Evolutionary conservation across 2,329 filamentous ascomycete species (phyloP), one percentile per base, ranked within the genome.

Genomic region (Kalmusia sp.): DNA sequence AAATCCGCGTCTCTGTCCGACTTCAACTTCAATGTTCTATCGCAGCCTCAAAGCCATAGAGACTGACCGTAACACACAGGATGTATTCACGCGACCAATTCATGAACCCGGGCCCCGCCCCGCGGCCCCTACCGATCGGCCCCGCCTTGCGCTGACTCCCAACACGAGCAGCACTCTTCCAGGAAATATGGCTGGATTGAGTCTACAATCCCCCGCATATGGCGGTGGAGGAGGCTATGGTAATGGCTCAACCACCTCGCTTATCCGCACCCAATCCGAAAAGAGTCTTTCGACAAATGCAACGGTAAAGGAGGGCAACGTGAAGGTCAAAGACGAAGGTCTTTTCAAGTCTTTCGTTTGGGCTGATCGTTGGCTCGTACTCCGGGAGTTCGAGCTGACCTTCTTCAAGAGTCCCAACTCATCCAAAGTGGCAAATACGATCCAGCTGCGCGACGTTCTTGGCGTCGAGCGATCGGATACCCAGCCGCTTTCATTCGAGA

Each of bases 101-200:
- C 80, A 96, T 98, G 90, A 98, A 98, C 76, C 92, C 95, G 58
- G 92, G 95, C 61, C 93, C 95, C 65, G 93, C 95, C 63, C 95
- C 95, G 62, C 89, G 90, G 68, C 93, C 95, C 95, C 93, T 17
- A 88, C 84, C 55, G 91, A 95, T 70, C 87, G 91, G 67, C 91
- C 92, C 56, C 88, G 91, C 70, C 85, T 96, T 63, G 87, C 88
- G 67, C 83, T 96, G 55, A 92, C 90, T 35, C 92, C 88, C 57
- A 90, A 85, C 71, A 84, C 86, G 57, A 78, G 80, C 65, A 91
- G 87, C 72, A 72, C 56, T 35, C 81, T 91, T 19, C 86, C 89
- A 14, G 89, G 88, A 58, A 93, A 87, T 76, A 91, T 93, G 81
- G 89, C 88, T 54, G 89, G 88, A 68, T 86, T 93, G 82, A 88